These are phyloP conservation scores for Fusarium sp. DNA, from an alignment of 2,329 filamentous ascomycete species.

Conservation along the genomic window DNA sequence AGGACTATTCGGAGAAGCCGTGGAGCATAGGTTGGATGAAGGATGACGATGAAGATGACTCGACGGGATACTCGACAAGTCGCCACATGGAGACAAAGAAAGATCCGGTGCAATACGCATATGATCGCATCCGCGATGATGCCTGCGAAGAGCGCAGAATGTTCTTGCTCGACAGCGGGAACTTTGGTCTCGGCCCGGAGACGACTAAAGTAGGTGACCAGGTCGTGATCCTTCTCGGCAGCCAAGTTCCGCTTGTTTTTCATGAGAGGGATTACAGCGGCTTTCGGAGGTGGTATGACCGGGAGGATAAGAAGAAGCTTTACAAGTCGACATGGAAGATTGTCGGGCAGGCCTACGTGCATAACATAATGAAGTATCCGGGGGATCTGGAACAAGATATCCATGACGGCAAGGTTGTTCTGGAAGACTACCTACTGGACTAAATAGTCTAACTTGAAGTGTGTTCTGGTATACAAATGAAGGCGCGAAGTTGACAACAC, in stretches of 20 bases:
- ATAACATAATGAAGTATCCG: constrained; percentile 8
- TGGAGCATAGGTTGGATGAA: constrained; percentile 5
- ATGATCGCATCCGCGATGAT: constrained; percentile 20
- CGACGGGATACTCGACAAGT: constrained; percentile 20
- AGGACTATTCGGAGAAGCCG: constrained; percentile 19
- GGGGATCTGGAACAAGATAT: constrained; percentile 24
- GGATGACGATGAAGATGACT: not conserved
- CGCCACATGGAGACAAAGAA: constrained; percentile 2
- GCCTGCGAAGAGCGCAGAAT: constrained; percentile 26
- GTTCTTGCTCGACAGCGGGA: constrained; percentile 15
- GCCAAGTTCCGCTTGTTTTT: not conserved
- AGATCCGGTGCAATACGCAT: not conserved
- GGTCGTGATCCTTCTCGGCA: not conserved
- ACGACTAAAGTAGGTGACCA: not conserved
- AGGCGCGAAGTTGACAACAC: no score
- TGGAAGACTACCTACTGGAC: constrained; percentile 22
- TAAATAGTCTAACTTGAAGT: no score
- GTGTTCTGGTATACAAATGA: no score
- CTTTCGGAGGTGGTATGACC: not conserved
- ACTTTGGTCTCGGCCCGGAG: constrained; percentile 23
- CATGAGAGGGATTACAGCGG: not conserved
- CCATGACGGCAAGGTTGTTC: not conserved
- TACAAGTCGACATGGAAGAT: constrained; percentile 22
- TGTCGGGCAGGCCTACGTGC: constrained; percentile 14
- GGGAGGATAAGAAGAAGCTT: constrained; percentile 13